Evolutionary conservation across 768 basidiomycete species (phyloP).

Genomic region (Agrocybe pediades): DNA sequence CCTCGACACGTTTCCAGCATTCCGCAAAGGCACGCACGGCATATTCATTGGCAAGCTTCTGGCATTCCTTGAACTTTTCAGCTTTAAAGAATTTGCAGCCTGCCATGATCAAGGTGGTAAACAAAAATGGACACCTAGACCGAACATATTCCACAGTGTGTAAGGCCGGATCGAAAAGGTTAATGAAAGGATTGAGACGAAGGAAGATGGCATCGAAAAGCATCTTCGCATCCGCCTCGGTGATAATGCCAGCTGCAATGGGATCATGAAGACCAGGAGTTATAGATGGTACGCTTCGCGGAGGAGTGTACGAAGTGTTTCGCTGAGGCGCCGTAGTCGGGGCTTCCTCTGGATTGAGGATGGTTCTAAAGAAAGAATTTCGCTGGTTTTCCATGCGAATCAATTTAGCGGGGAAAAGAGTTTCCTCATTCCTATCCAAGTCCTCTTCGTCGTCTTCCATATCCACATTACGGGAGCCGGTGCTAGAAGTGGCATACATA

Average conservation of each 20-base stretch:
- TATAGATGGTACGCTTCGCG: slow-evolving; percentile 39
- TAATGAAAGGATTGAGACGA: slow-evolving; percentile 87
- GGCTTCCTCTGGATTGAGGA: slow-evolving; percentile 72
- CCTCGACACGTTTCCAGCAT: slow-evolving; percentile 80
- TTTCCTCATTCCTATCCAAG: slow-evolving; percentile 59
- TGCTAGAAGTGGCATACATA: slow-evolving; percentile 36
- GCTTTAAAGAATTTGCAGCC: slow-evolving; percentile 84
- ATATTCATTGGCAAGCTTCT: slow-evolving; percentile 72
- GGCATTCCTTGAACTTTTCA: slow-evolving; percentile 64
- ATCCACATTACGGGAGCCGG: slow-evolving; percentile 41
- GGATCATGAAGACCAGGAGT: slow-evolving; percentile 59
- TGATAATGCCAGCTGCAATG: slow-evolving; percentile 68
- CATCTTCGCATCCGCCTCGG: slow-evolving; percentile 67
- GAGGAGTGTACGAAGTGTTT: slow-evolving; percentile 40
- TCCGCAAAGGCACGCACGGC: slow-evolving; percentile 79
- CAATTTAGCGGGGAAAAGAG: slow-evolving; percentile 72
- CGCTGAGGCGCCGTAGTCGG: slow-evolving; percentile 36
- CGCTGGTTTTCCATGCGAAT: slow-evolving; percentile 71
- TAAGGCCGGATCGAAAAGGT: slow-evolving; percentile 84
- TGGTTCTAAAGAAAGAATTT: slow-evolving; percentile 81
- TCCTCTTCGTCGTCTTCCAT: slow-evolving; percentile 73
- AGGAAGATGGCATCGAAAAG: slow-evolving; percentile 81
- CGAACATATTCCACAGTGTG: slow-evolving; percentile 84
- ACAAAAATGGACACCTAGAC: slow-evolving; percentile 77
- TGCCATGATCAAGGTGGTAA: slow-evolving; percentile 82